Evolutionary conservation across 1,139 yeast genomes (phyloP), one percentile per base, ranked within the genome.

Genomic region (Zygotorulaspora mrakii): DNA sequence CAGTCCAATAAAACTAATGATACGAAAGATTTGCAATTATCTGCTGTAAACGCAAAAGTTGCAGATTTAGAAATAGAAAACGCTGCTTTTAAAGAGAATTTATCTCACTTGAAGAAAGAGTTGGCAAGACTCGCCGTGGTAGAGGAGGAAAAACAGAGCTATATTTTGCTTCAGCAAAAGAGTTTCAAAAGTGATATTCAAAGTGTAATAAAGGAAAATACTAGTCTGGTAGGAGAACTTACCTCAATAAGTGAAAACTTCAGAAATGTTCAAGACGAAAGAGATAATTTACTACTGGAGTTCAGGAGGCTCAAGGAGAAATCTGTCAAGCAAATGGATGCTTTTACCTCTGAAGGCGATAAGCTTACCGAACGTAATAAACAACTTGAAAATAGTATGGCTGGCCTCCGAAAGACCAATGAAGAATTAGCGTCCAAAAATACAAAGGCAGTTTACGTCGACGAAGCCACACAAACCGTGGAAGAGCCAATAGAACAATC

Each of bases 281-380:
- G 21, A 5, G 9, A 17, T 13, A 42, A 37, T 12, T 31, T 54
- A n/a, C 18, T 37, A 25, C 14, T 22, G 14, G 36, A 40, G 16
- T 9, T 29, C 7, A 16, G 23, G 8, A 25, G 8, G 1, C 35
- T 42, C 17, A 38, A 34, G n/a, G 25, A 33, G 5, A 38, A 50
- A 16, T 18, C 51, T 11, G 50, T 43, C 3, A 43, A 40, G 2
- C 35, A 82, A 53, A 67, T 71, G 22, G 88, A 82, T 51, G 64
- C 82, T 18, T 60, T 80, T 27, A 84, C 14, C 13, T 12, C 23
- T 22, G 31, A 33, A 30, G n/a, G 6, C 5, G 30, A 30, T 21
- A 33, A 30, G 16, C 13, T 20, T 8, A 21, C 25, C 13, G 22
- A 30, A 10, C 24, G 11, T 14, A 18, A 14, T 24, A 82, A 52